Evolutionary conservation across 2,329 filamentous ascomycete genomes (phyloP).

Genomic region (Cordyceps farinosa): DNA sequence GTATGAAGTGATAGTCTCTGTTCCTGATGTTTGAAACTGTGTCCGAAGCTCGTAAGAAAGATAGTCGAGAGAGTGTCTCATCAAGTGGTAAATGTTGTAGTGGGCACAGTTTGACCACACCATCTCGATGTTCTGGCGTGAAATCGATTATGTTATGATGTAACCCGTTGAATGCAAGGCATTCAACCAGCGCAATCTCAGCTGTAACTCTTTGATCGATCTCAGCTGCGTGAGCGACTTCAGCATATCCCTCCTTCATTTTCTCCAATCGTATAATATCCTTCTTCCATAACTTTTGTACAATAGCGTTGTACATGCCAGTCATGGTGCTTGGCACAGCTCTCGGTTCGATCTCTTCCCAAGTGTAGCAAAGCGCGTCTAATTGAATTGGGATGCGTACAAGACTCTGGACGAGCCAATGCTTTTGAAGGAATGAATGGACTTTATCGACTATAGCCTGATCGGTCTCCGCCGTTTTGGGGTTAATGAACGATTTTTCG

Average conservation of each 20-base stretch:
- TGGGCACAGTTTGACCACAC: constrained; percentile 22
- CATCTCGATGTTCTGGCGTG: constrained; percentile 19
- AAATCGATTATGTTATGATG: constrained; percentile 34
- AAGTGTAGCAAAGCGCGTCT: constrained; percentile 42
- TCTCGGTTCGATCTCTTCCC: constrained; percentile 19
- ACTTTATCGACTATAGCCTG: constrained; percentile 10
- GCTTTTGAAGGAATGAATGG: constrained; percentile 29
- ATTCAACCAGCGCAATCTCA: constrained; percentile 28
- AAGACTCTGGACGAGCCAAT: constrained; percentile 33
- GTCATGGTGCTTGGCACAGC: constrained; percentile 35
- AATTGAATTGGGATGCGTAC: constrained; percentile 43
- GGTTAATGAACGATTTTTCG: not conserved
- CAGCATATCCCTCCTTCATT: constrained; percentile 7
- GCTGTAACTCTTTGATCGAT: not conserved
- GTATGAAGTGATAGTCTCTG: constrained; percentile 38
- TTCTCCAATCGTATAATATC: constrained; percentile 32
- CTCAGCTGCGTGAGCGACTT: not conserved
- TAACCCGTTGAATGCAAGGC: constrained; percentile 35
- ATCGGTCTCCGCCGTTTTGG: not conserved
- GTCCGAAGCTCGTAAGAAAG: constrained; percentile 37
- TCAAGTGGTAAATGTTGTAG: constrained; percentile 16
- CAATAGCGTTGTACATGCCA: constrained; percentile 32
- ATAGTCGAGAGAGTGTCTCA: constrained; percentile 26
- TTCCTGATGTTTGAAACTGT: constrained; percentile 18
- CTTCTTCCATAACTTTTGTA: constrained; percentile 36